Percentiles rank a stretch among this genome's conserved stretches.
These are phyloP conservation scores for Mycena albidolilacea DNA, from an alignment of 768 basidiomycete species.

Conservation along the genomic window DNA sequence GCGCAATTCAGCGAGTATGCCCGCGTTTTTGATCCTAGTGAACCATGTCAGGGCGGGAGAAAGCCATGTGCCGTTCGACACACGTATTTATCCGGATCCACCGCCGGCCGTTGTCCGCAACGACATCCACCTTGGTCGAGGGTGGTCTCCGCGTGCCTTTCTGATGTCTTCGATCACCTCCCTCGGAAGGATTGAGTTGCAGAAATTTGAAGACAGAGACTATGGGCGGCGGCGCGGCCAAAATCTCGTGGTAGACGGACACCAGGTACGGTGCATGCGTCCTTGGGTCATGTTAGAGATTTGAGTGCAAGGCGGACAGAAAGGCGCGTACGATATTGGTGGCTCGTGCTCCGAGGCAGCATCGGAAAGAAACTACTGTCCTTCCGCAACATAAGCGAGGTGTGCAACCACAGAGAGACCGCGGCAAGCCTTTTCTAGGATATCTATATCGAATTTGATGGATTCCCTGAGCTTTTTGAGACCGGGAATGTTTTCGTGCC, in stretches of 20 bases:
- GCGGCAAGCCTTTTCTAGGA: conserved; percentile 58
- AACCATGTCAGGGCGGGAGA: background rate
- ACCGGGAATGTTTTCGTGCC: conserved; percentile 52
- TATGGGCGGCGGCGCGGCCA: conserved; percentile 71
- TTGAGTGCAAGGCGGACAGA: background rate
- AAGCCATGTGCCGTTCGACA: conserved; percentile 43
- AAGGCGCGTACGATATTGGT: conserved; percentile 58
- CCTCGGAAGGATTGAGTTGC: conserved; percentile 21
- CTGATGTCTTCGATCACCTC: conserved; percentile 26
- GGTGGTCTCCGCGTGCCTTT: conserved; percentile 31
- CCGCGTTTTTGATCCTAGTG: conserved; percentile 80
- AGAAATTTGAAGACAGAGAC: conserved; percentile 70
- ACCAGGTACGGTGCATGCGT: conserved; percentile 88
- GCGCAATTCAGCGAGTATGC: conserved; percentile 84
- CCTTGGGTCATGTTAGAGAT: background rate
- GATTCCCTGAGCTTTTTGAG: conserved; percentile 62
- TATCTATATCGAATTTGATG: conserved; percentile 61
- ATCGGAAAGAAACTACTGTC: conserved; percentile 75
- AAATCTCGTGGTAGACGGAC: conserved; percentile 87
- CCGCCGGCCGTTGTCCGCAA: conserved; percentile 77
- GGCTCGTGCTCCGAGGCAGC: conserved; percentile 61
- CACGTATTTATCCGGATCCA: conserved; percentile 95
- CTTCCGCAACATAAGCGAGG: conserved; percentile 27
- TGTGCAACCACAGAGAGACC: conserved; percentile 25
- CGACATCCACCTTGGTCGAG: conserved; percentile 82